These are phyloP conservation scores for Chlamydomonas sp. DNA, from an alignment of 139 green algal genomes.

Conservation along the genomic window DNA sequence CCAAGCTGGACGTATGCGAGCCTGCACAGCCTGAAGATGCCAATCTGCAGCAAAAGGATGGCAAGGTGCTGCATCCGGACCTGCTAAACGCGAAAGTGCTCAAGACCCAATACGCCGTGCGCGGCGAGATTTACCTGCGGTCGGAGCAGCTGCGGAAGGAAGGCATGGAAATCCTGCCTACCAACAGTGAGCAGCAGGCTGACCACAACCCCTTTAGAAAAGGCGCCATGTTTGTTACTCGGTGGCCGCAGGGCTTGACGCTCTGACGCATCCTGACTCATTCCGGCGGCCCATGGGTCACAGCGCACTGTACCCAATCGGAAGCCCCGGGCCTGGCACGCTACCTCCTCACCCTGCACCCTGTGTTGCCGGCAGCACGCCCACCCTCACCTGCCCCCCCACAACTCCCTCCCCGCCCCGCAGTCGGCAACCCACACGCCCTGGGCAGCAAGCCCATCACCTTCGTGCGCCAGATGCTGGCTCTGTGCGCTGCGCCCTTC, in stretches of 20 bases:
- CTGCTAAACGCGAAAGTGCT: conserved; percentile 85
- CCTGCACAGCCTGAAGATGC: conserved; percentile 7
- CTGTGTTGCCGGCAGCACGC: too few relatives aligned
- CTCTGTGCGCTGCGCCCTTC: conserved; percentile 84
- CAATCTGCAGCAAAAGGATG: conserved; percentile 60
- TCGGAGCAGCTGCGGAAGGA: conserved; percentile 84
- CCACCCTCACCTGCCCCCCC: too few relatives aligned
- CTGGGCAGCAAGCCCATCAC: conserved; percentile 90
- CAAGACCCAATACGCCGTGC: conserved; percentile 83
- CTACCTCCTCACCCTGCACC: not conserved
- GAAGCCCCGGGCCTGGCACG: not conserved
- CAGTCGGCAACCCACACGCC: conserved; percentile 95
- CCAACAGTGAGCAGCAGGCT: conserved; percentile 73
- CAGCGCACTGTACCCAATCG: not conserved
- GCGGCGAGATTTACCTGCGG: conserved; percentile 92
- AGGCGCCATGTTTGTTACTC: too few relatives aligned
- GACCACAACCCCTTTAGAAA: too few relatives aligned
- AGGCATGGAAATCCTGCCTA: conserved; percentile 95
- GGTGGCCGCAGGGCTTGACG: too few relatives aligned
- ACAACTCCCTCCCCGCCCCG: not conserved
- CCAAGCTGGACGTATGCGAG: conserved; percentile 17
- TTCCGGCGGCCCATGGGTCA: too few relatives aligned
- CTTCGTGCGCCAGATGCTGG: conserved; percentile 87
- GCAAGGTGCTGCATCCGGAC: conserved; percentile 83
- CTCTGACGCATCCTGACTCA: not conserved